Percentiles rank a stretch among this genome's conserved stretches.
Conservation (phyloP, 2,329 filamentous ascomycete genomes). For the Xylariomycetidae sp. region DNA sequence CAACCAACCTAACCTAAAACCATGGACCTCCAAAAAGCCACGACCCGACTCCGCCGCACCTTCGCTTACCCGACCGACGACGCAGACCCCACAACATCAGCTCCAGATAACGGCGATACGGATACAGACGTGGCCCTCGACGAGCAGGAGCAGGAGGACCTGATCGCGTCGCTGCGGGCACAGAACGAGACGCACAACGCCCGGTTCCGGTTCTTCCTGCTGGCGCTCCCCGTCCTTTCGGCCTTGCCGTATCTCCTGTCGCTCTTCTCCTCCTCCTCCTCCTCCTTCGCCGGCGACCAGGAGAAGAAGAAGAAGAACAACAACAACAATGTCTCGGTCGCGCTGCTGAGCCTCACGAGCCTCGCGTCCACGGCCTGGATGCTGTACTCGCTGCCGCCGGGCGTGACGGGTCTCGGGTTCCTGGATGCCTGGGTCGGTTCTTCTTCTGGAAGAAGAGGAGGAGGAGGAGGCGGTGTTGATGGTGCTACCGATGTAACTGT, state of each 20-base stretch:
- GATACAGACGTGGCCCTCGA: constrained; percentile 25
- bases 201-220: constrained; percentile 53
- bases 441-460: too few species aligned
- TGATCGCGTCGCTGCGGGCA: constrained; percentile 51
- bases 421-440: constrained; percentile 46
- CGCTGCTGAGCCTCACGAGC: constrained; percentile 57
- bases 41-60: constrained; percentile 65
- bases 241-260: constrained; percentile 50
- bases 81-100: constrained; percentile 42
- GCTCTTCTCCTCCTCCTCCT: constrained; percentile 31
- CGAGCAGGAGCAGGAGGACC: constrained; percentile 57
- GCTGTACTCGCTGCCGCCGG: constrained; percentile 51
- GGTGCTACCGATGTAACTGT: too few species aligned
- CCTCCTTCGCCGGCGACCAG: constrained; percentile 23
- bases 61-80: constrained; percentile 69
- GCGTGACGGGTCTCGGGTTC: constrained; percentile 45
- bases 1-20: constrained; percentile 1
- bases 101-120: too few species aligned
- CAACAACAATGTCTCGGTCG: constrained; percentile 35
- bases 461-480: too few species aligned
- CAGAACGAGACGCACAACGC: constrained; percentile 55
- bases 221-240: constrained; percentile 54
- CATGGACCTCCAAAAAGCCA: constrained; percentile 25
- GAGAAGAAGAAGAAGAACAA: too few species aligned
- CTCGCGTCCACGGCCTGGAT: constrained; percentile 60